phyloP scores from a whole-genome alignment of 257 asterid genomes.

The Haberlea rhodopensis region DNA sequence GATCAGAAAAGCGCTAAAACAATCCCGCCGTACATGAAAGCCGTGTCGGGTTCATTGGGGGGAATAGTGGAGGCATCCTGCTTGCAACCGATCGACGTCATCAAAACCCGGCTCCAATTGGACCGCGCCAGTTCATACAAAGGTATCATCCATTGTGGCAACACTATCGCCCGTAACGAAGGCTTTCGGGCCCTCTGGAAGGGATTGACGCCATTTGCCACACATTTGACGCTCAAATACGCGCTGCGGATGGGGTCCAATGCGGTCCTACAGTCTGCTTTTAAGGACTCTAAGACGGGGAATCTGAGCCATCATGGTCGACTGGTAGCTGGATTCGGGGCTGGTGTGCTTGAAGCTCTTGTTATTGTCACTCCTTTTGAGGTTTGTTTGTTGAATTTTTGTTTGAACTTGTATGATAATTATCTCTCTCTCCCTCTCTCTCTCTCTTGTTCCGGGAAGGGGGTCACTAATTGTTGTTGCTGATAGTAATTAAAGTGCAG shows the following conservation, averaged over 20 bases:
- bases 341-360: constrained; percentile 97
- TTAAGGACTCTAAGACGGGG: constrained; percentile 81
- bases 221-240: constrained; percentile 89
- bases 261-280: constrained; percentile 78
- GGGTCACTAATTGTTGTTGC: not conserved
- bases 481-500: not conserved
- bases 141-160: constrained; percentile 85
- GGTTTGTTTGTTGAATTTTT: constrained; percentile 39
- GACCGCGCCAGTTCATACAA: constrained; percentile 81
- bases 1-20: constrained; percentile 31
- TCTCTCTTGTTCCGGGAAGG: too few relatives aligned
- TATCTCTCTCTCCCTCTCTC: not conserved
- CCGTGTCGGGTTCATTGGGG: constrained; percentile 87
- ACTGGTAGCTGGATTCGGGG: constrained; percentile 91
- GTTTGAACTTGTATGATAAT: not conserved
- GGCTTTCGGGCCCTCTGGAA: constrained; percentile 93
- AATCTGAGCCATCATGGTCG: constrained; percentile 69
- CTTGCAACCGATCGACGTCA: constrained; percentile 91
- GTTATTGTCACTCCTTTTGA: constrained; percentile 94
- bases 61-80: constrained; percentile 89
- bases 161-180: constrained; percentile 56
- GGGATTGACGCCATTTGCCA: constrained; percentile 93
- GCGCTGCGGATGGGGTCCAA: constrained; percentile 97
- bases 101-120: constrained; percentile 94
- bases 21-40: constrained; percentile 88